These are phyloP conservation scores for Flaveria floridana DNA, from an alignment of 140 eudicot genomes.

Conservation along the genomic window DNA sequence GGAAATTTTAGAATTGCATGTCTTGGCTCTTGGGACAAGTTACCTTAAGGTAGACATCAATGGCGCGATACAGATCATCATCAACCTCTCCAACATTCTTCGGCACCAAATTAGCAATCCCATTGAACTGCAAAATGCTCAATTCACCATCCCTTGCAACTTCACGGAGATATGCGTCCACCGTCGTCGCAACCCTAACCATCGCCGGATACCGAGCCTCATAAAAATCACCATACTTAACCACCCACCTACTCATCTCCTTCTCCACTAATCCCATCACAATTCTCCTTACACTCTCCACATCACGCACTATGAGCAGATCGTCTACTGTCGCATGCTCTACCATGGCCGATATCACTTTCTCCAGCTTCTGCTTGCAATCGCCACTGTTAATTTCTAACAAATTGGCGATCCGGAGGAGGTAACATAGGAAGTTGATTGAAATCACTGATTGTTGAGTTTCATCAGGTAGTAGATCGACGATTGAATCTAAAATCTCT, in stretches of 20 bases:
- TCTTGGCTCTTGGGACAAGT: not conserved
- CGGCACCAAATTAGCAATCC: constrained; percentile 79
- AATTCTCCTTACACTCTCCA: constrained; percentile 82
- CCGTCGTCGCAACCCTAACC: constrained; percentile 76
- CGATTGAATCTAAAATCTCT: constrained; percentile 54
- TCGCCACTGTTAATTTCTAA: constrained; percentile 42
- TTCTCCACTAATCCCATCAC: constrained; percentile 74
- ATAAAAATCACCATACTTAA: too few species aligned
- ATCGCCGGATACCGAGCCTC: constrained; percentile 42
- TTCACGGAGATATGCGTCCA: constrained; percentile 84
- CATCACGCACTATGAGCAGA: constrained; percentile 63
- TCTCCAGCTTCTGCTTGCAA: constrained; percentile 68
- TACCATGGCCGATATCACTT: constrained; percentile 52
- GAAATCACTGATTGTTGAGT: constrained; percentile 54
- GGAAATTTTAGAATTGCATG: not conserved
- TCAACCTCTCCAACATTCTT: constrained; percentile 69
- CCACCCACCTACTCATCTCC: constrained; percentile 58
- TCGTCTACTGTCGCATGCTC: constrained; percentile 88
- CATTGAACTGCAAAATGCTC: constrained; percentile 75
- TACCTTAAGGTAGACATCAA: constrained; percentile 85
- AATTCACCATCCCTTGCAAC: constrained; percentile 63
- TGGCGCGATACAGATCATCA: constrained; percentile 87
- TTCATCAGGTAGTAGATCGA: constrained; percentile 66
- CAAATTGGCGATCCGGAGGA: constrained; percentile 63
- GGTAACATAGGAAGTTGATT: constrained; percentile 71